Percentiles rank a stretch among this genome's conserved stretches.
These are phyloP conservation scores for Pseudogymnoascus destructans DNA, from an alignment of 2,329 filamentous ascomycete genomes.

Conservation along the genomic window DNA sequence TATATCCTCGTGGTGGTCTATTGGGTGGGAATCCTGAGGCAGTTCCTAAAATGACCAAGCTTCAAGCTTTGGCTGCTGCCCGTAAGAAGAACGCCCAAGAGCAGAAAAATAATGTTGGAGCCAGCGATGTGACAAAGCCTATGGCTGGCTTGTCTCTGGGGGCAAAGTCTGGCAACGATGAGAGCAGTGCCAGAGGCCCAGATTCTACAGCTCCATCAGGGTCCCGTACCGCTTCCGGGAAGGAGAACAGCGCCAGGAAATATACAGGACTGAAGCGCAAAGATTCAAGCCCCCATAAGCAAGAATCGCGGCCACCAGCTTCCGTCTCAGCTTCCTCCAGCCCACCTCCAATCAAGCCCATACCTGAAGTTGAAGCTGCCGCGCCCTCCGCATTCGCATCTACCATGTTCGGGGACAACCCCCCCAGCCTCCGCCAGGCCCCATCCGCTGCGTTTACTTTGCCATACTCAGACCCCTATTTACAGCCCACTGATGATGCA, in stretches of 20 bases:
- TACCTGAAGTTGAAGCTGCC: conserved; percentile 21
- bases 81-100: conserved; percentile 71
- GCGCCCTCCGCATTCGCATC: conserved; percentile 29
- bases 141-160: conserved; percentile 17
- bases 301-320: conserved; percentile 14
- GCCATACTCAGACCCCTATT: conserved; percentile 28
- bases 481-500: conserved; percentile 37
- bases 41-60: conserved; percentile 67
- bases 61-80: conserved; percentile 78
- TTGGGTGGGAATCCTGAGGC: conserved; percentile 60
- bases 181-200: background rate
- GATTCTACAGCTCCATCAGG: background rate
- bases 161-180: background rate
- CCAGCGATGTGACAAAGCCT: conserved; percentile 19
- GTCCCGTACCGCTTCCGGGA: background rate
- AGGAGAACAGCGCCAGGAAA: conserved; percentile 12
- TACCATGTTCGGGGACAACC: conserved; percentile 31
- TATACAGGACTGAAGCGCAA: conserved; percentile 25
- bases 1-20: conserved; percentile 50
- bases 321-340: conserved; percentile 10
- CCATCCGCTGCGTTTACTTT: conserved; percentile 27
- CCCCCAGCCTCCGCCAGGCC: conserved; percentile 13
- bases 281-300: conserved; percentile 24
- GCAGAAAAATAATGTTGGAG: conserved; percentile 28
- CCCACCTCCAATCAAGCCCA: conserved; percentile 2